Percentiles rank a stretch among this genome's conserved stretches.
phyloP scores from a whole-genome alignment of 306 rosid species.

The peach (Prunus persica) region DNA sequence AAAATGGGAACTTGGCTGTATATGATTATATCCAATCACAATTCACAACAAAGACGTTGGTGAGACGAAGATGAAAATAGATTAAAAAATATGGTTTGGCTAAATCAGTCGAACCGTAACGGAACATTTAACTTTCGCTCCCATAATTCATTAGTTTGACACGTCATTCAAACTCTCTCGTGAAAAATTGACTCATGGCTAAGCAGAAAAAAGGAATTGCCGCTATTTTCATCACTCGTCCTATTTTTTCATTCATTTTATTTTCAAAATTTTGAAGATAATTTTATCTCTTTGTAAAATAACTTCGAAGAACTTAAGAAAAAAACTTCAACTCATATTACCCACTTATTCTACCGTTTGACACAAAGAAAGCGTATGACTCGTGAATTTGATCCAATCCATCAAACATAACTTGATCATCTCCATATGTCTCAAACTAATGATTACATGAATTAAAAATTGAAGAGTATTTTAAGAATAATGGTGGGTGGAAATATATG shows the following conservation, averaged over 20 bases:
- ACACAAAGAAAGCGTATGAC: accelerated
- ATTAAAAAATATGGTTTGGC: background rate
- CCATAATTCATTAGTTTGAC: background rate
- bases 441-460: too few relatives aligned
- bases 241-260: accelerated
- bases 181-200: background rate
- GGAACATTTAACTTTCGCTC: background rate
- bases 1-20: background rate
- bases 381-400: too few relatives aligned
- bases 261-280: too few relatives aligned
- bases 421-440: too few relatives aligned
- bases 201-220: background rate
- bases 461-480: too few relatives aligned
- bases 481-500: too few relatives aligned
- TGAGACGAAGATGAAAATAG: background rate
- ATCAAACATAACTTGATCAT: too few relatives aligned
- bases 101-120: background rate
- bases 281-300: accelerated
- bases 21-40: background rate
- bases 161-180: background rate
- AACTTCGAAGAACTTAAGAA: too few relatives aligned
- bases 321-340: too few relatives aligned
- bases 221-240: too few relatives aligned
- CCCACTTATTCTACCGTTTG: too few relatives aligned
- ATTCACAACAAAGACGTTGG: background rate